Base-by-base conservation (phyloP, 768 basidiomycete genomes). In the Xerocomus potaroensis region DNA sequence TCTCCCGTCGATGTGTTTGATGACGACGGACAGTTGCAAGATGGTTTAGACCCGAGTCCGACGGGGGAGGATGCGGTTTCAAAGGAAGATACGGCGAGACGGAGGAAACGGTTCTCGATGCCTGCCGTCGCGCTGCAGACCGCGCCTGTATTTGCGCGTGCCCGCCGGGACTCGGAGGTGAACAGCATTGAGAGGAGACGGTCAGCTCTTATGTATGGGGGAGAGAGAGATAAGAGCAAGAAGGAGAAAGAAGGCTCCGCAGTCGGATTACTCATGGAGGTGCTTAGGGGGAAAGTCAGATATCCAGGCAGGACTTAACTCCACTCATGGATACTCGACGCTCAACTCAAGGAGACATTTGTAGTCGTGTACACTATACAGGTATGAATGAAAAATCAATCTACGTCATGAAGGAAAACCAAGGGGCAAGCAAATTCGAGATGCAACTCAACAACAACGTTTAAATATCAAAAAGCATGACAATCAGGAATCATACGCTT, bases 121-220 rank as follows among this genome's bases (percentile, higher is more conserved):
- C 85, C 87, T 37, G 84, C 84, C n/a, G 72, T 91, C 30, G 86
- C 83, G 30, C 53, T 90, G 62, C 86, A 89, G 53, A 80, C 81
- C 24, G 80, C 80, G 24, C 79, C 77, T 15, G 86, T 90, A 12
- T 84, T 81, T 23, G 78, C 83, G 18, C 74, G 79, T 16, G 76
- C 78, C 3, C 54, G 58, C 31, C 66, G 45, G 41, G 50, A 51
- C 35, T 31, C 18, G 14, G 56, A 52, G 18, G 60, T 44, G 26
- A 53, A 40, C 10, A 47, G 8, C 4, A 51, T 45, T 1, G 57
- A 58, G 23, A 61, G 50, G 54, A 75, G 71, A 57, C 70, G 84
- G 49, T 84, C 83, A 51, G 83, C 83, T 16, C 69, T 85, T 3
- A 72, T 85, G 30, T 69, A 84, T 0, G 78, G 75, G 23, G 61